phyloP scores from a whole-genome alignment of 306 rosid species.

The Pyrus bretschneideri region DNA sequence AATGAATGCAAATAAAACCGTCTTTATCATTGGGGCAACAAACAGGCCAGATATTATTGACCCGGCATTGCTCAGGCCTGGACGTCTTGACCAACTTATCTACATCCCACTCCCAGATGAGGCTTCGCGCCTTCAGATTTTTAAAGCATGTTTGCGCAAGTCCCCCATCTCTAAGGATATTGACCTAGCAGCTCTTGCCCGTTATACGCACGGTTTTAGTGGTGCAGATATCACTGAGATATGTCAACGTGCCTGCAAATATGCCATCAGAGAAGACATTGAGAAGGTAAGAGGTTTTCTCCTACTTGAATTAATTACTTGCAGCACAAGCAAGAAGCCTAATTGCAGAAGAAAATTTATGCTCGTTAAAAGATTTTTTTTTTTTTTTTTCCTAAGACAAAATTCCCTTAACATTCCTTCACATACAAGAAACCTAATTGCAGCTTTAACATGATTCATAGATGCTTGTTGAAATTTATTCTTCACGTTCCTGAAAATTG shows the following conservation, averaged over 20 bases:
- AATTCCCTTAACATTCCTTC: not conserved
- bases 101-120: conserved; percentile 65
- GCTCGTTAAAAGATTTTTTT: not conserved
- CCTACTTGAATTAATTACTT: not conserved
- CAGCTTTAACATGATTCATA: not conserved
- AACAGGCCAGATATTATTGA: conserved; percentile 70
- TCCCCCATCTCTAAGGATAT: conserved; percentile 57
- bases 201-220: conserved; percentile 53
- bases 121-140: conserved; percentile 54
- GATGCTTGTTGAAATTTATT: not conserved
- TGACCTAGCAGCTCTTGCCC: conserved; percentile 50
- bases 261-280: conserved; percentile 60
- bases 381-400: not conserved
- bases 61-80: conserved; percentile 65
- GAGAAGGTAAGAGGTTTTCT: conserved; percentile 40
- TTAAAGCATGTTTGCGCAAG: conserved; percentile 67
- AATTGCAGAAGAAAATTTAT: not conserved
- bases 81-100: conserved; percentile 61
- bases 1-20: conserved; percentile 63
- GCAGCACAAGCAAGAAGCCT: not conserved
- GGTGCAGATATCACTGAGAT: conserved; percentile 72
- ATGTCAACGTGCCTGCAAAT: conserved; percentile 71
- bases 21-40: conserved; percentile 64
- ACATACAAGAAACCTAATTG: not conserved
- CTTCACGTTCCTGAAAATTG: not conserved